Conservation (phyloP, 352 stramenopile species). For the Thraustotheca clavata region DNA sequence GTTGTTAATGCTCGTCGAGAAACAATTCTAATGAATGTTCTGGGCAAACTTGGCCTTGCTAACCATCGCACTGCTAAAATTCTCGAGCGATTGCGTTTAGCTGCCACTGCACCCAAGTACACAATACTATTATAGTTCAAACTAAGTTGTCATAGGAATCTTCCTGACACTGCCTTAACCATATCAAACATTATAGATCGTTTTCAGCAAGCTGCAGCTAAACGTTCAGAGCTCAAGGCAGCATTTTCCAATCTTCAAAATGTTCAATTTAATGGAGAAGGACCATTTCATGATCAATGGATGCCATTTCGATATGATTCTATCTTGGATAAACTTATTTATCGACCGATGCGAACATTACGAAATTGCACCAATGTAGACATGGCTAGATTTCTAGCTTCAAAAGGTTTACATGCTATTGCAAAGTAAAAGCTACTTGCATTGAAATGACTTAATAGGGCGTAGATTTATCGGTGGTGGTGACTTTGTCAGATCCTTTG, state of each 20-base stretch:
- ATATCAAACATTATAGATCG: conserved; percentile 50
- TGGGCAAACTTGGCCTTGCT: conserved; percentile 45
- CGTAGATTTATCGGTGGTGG: conserved; percentile 47
- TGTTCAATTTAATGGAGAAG: conserved; percentile 40
- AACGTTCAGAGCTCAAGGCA: conserved; percentile 45
- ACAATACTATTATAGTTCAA: background rate
- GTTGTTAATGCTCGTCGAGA: conserved; percentile 54
- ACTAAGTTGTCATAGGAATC: conserved; percentile 21
- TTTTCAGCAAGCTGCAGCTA: conserved; percentile 39
- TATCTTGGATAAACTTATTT: conserved; percentile 50
- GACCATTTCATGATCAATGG: conserved; percentile 27
- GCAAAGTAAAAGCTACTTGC: conserved; percentile 18
- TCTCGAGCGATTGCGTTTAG: conserved; percentile 59
- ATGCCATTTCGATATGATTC: conserved; percentile 48
- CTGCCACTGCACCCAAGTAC: conserved; percentile 23
- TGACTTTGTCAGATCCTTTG: conserved; percentile 63
- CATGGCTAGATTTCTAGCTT: conserved; percentile 41
- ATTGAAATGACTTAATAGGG: background rate
- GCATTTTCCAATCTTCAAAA: conserved; percentile 39
- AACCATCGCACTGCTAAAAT: conserved; percentile 62
- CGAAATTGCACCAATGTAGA: conserved; percentile 41
- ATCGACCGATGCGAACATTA: conserved; percentile 53
- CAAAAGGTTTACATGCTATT: conserved; percentile 38
- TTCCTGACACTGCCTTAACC: conserved; percentile 48
- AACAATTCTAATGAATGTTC: conserved; percentile 35